These are phyloP conservation scores for Picea mariana DNA, from an alignment of 83 land plant species.

Conservation along the genomic window DNA sequence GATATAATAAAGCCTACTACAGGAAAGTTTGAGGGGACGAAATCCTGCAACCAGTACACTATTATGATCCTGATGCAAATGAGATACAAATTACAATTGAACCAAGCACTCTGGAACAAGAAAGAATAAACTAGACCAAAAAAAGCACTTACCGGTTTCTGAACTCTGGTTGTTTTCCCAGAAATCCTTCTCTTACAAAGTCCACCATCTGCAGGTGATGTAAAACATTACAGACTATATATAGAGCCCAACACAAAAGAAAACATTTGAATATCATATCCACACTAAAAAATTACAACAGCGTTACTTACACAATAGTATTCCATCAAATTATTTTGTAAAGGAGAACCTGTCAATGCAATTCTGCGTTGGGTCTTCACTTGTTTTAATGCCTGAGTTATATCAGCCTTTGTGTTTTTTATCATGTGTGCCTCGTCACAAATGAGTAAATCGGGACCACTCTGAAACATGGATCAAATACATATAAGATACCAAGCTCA, in stretches of 20 bases:
- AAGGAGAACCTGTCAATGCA: slow-evolving; percentile 97
- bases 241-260: not conserved
- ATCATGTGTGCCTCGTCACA: slow-evolving; percentile 99
- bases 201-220: slow-evolving; percentile 89
- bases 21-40: not conserved
- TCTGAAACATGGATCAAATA: slow-evolving; percentile 33
- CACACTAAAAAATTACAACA: not conserved
- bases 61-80: not conserved
- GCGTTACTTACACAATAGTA: slow-evolving; percentile 88
- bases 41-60: not conserved
- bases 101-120: not conserved
- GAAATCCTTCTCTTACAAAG: slow-evolving; percentile 96
- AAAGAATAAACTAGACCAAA: not conserved
- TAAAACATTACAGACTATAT: slow-evolving; percentile 14
- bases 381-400: slow-evolving; percentile 87
- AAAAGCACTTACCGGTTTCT: slow-evolving; percentile 69
- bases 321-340: slow-evolving; percentile 98
- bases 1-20: not conserved
- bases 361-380: slow-evolving; percentile 92
- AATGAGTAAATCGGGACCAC: slow-evolving; percentile 89
- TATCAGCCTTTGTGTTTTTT: slow-evolving; percentile 89
- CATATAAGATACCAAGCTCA: too few species aligned
- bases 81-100: not conserved
- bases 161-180: slow-evolving; percentile 87
- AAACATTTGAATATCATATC: not conserved